Percentiles rank a stretch among this genome's conserved stretches.
Conservation (phyloP, 1,139 yeast species). For the Yamadazyma buinensis region DNA sequence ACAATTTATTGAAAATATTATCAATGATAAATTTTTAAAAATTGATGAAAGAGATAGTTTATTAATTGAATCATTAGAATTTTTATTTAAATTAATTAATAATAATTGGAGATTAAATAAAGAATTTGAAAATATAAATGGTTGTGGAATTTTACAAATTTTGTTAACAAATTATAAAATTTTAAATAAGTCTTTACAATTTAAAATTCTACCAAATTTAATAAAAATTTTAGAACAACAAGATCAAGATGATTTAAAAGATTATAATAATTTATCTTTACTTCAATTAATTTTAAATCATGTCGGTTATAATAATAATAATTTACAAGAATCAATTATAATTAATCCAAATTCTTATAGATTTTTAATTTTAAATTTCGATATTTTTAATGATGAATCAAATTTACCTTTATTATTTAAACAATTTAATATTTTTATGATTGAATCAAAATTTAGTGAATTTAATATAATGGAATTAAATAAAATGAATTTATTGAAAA, state of each 20-base stretch:
- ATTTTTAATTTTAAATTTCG: conserved; percentile 31
- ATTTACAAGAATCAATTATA: conserved; percentile 27
- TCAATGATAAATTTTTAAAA: conserved; percentile 11
- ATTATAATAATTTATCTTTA: conserved; percentile 11
- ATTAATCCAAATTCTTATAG: conserved; percentile 28
- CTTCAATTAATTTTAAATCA: conserved; percentile 21
- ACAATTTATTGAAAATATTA: conserved; percentile 24
- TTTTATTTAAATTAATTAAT: conserved; percentile 26
- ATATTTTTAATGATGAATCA: conserved; percentile 33
- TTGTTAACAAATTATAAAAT: conserved; percentile 27
- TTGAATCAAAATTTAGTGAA: conserved; percentile 44
- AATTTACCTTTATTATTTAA: conserved; percentile 48
- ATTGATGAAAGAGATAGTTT: conserved; percentile 17
- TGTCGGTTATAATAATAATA: conserved; percentile 23
- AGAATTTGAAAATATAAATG: conserved; percentile 43
- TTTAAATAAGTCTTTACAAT: conserved; percentile 17
- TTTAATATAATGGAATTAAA: conserved; percentile 50
- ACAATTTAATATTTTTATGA: conserved; percentile 54
- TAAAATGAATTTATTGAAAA: conserved; percentile 51
- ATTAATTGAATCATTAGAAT: conserved; percentile 20
- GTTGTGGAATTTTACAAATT: conserved; percentile 35
- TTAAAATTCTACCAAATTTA: conserved; percentile 8
- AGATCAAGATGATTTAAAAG: neutral
- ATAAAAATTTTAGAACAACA: neutral
- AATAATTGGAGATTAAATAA: conserved; percentile 37